Percentiles rank a stretch among this genome's conserved stretches.
Evolutionary conservation across 108 stramenopile species (phyloP).

Genomic region (Parietichytrium sp.): DNA sequence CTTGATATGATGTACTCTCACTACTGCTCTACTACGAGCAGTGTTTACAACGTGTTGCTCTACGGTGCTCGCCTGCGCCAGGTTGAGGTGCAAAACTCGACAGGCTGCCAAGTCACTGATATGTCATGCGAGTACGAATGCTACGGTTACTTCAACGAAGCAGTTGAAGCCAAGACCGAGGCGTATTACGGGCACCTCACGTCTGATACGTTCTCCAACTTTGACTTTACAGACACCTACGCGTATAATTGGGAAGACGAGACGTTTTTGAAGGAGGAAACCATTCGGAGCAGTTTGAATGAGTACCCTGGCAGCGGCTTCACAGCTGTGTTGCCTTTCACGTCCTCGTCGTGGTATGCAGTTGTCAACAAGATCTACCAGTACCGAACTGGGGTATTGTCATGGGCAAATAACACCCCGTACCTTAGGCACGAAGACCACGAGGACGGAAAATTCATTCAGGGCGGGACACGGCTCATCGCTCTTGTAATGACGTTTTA

Average conservation of each 20-base stretch:
- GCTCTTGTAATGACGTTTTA: slow-evolving; percentile 4
- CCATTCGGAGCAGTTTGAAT: background rate
- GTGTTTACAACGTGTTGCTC: background rate
- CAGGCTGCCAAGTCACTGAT: too few relatives aligned
- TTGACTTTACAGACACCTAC: background rate
- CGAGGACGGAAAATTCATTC: background rate
- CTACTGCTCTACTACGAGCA: background rate
- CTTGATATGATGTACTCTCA: background rate
- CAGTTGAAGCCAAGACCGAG: too few relatives aligned
- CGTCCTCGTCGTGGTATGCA: background rate
- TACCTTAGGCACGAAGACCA: background rate
- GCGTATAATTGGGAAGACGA: background rate
- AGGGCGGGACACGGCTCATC: background rate
- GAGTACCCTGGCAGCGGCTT: slow-evolving; percentile 20
- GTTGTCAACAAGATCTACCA: background rate
- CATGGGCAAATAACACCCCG: too few relatives aligned
- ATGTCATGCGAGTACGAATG: too few relatives aligned
- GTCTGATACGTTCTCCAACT: too few relatives aligned
- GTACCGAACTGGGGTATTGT: background rate
- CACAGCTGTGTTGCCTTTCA: background rate
- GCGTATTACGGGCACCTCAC: too few relatives aligned
- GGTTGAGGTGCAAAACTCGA: too few relatives aligned
- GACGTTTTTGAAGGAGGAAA: background rate
- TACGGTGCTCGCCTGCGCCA: background rate
- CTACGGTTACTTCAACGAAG: too few relatives aligned